Evolutionary conservation across 371 early-diverging fungal genomes (phyloP).

Genomic region (Mucor irregularis): DNA sequence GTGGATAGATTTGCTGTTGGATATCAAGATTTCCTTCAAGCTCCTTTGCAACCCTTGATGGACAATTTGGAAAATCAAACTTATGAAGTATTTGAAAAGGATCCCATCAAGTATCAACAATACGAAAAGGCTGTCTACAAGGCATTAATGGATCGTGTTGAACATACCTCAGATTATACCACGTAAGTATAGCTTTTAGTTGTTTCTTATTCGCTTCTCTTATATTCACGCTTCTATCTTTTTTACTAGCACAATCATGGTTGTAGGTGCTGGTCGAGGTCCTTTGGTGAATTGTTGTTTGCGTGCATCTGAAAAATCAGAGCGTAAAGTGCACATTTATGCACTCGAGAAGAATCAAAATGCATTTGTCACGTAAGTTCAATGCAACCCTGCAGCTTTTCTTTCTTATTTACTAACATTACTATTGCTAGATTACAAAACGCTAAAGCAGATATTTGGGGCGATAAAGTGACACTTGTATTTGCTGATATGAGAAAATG

Average conservation of each 20-base stretch:
- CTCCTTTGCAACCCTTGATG: conserved; percentile 90
- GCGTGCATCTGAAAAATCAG: conserved; percentile 70
- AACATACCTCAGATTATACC: conserved; percentile 36
- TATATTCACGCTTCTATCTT: no score
- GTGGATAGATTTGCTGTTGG: conserved; percentile 77
- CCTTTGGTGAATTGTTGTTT: conserved; percentile 85
- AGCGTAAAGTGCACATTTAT: conserved; percentile 66
- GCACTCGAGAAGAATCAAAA: conserved; percentile 96
- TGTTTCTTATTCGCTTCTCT: no score
- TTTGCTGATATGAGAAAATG: conserved; percentile 91
- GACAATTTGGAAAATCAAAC: conserved; percentile 91
- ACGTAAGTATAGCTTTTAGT: conserved; percentile 29
- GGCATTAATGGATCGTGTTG: conserved; percentile 63
- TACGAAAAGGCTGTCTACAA: conserved; percentile 74
- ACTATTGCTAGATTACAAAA: conserved; percentile 62
- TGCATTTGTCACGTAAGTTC: conserved; percentile 82
- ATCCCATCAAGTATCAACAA: conserved; percentile 87
- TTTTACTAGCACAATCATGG: conserved; percentile 73
- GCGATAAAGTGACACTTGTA: conserved; percentile 76
- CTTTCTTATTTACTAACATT: no score
- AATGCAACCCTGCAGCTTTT: background rate
- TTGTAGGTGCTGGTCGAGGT: conserved; percentile 82
- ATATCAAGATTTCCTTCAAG: conserved; percentile 87
- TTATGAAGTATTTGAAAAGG: conserved; percentile 93
- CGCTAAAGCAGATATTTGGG: conserved; percentile 78